Base-by-base conservation (phyloP, 257 asterid genomes). In the Ballota nigra region DNA sequence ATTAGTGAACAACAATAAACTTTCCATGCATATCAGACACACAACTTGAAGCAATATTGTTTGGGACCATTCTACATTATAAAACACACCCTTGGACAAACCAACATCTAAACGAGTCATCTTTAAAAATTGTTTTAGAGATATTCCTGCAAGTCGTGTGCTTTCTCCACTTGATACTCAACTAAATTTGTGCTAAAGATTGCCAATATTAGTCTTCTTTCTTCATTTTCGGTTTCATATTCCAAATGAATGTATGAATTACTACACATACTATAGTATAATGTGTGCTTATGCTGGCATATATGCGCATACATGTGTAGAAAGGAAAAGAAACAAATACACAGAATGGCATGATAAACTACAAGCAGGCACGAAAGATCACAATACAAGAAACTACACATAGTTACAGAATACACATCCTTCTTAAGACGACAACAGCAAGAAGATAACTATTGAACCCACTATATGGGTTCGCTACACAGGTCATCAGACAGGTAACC, bases 81-180 rank as follows among this genome's bases (percentile, higher is more conserved):
- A 61, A 2, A 20, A 18, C 49, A 49, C 8, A 51, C 62, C 15
- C 18, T 34, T 15, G 43, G 74, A 71, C 51, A 33, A 68, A 51
- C 66, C 36, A 28, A 29, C 24, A 45, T 63, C 51, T 13, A 57
- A 28, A 70, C 65, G 18, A 40, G 20, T 41, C 57, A 56, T 56
- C 70, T 20, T 28, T 68, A 60, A 7, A 40, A 12, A 10, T 22
- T 5, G 20, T 20, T 55, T 61, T n/a, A n/a, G 23, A 36, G 23
- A 9, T 45, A 67, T n/a, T 33, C 38, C 3, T 20, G 58, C 29
- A 18, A 61, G 15, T 24, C 28, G 38, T n/a, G 66, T 45, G 66
- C 49, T 57, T 52, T 66, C 68, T 74, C 24, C n/a, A 16, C 19
- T 11, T 58, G 53, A 53, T 49, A 33, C 49, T n/a, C 59, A 60